Percentiles rank a stretch among this genome's conserved stretches.
phyloP scores from a whole-genome alignment of 2,329 filamentous ascomycete species.

The Fusarium nodosum region DNA sequence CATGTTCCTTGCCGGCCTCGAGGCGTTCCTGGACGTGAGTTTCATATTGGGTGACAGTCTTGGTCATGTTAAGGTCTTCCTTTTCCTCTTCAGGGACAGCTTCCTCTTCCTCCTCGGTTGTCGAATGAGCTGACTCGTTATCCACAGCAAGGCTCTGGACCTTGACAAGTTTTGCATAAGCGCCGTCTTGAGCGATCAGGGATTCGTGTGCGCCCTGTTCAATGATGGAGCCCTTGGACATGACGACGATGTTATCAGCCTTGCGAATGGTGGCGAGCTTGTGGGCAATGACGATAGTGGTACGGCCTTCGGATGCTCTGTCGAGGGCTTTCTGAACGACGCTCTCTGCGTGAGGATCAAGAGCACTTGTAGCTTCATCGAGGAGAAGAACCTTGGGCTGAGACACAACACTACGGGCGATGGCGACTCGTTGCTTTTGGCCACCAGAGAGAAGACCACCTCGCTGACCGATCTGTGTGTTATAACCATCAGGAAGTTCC shows the following conservation, averaged over 20 bases:
- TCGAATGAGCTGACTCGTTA: conserved; percentile 34
- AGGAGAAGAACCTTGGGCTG: conserved; percentile 72
- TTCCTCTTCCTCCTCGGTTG: conserved; percentile 49
- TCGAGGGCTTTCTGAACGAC: conserved; percentile 68
- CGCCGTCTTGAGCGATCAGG: conserved; percentile 62
- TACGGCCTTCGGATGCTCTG: conserved; percentile 66
- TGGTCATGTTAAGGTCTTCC: conserved; percentile 41
- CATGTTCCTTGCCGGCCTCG: conserved; percentile 54
- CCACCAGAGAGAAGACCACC: conserved; percentile 76
- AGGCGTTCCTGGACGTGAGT: conserved; percentile 51
- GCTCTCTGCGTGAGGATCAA: conserved; percentile 58
- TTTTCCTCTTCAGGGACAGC: conserved; percentile 32
- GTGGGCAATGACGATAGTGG: conserved; percentile 74
- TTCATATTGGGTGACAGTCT: conserved; percentile 52
- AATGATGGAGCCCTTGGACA: conserved; percentile 47
- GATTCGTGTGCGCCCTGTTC: conserved; percentile 59
- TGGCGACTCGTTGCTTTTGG: conserved; percentile 74
- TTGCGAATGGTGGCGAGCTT: conserved; percentile 59
- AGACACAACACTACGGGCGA: conserved; percentile 73
- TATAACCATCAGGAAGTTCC: conserved; percentile 61
- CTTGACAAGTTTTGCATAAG: conserved; percentile 67
- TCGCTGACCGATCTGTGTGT: conserved; percentile 72
- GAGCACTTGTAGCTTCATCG: conserved; percentile 75
- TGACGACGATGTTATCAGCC: conserved; percentile 53
- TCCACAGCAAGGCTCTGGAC: conserved; percentile 55